Evolutionary conservation across 805 yeast genomes (phyloP).

Genomic region (Peterozyma xylosa): DNA sequence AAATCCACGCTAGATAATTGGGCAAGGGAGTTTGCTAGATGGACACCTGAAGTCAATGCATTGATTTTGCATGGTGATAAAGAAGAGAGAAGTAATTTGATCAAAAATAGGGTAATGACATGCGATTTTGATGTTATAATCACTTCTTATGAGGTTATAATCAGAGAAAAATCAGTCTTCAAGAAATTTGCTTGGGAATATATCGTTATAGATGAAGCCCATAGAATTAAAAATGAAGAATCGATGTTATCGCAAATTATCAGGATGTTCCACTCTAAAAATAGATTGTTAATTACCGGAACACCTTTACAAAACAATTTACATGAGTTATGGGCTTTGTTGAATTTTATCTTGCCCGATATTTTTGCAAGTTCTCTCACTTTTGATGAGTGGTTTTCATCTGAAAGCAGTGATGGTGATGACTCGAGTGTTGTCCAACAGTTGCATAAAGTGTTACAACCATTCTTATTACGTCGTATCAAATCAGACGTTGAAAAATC

Average conservation of each 20-base stretch:
- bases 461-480: slow-evolving; percentile 69
- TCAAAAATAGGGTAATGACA: slow-evolving; percentile 38
- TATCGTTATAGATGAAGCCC: slow-evolving; percentile 77
- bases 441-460: slow-evolving; percentile 67
- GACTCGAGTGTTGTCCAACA: slow-evolving; percentile 42
- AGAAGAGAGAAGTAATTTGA: slow-evolving; percentile 50
- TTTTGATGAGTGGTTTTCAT: slow-evolving; percentile 69
- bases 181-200: slow-evolving; percentile 70
- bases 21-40: slow-evolving; percentile 66
- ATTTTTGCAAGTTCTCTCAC: slow-evolving; percentile 66
- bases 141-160: slow-evolving; percentile 71
- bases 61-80: slow-evolving; percentile 71
- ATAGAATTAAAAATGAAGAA: slow-evolving; percentile 74
- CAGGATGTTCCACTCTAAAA: slow-evolving; percentile 61
- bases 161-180: slow-evolving; percentile 62
- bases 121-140: slow-evolving; percentile 69
- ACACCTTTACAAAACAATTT: slow-evolving; percentile 77
- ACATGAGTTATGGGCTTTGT: slow-evolving; percentile 75
- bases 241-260: slow-evolving; percentile 66
- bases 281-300: slow-evolving; percentile 70
- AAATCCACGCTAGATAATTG: slow-evolving; percentile 78
- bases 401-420: slow-evolving; percentile 29
- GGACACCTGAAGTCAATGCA: slow-evolving; percentile 76
- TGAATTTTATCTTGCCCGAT: slow-evolving; percentile 73
- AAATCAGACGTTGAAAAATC: slow-evolving; percentile 80